These are phyloP conservation scores for Isabelozyma rhagii DNA, from an alignment of 805 yeast genomes.

Conservation along the genomic window DNA sequence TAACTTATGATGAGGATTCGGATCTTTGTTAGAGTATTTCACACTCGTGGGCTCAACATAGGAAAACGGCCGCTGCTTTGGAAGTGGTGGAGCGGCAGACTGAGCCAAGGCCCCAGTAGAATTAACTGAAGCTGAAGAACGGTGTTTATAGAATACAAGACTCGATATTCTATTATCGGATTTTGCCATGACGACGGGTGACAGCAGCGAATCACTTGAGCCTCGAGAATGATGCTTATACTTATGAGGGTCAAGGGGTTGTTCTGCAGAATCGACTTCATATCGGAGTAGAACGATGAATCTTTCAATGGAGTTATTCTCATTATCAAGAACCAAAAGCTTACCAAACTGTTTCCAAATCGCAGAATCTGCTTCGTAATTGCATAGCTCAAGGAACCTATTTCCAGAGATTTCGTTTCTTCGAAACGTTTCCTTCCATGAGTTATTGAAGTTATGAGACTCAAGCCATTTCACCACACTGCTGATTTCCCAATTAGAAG, in stretches of 20 bases:
- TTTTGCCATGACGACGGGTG: conserved; percentile 11
- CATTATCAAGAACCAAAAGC: conserved; percentile 37
- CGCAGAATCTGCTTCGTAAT: conserved; percentile 50
- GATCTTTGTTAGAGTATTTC: conserved; percentile 14
- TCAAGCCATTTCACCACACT: conserved; percentile 69
- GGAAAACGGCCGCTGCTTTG: conserved; percentile 36
- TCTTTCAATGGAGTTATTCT: conserved; percentile 54
- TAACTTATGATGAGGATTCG: conserved; percentile 35
- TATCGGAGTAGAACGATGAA: conserved; percentile 17
- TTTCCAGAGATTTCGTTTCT: conserved; percentile 58
- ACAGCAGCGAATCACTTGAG: conserved; percentile 10
- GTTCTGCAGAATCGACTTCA: not conserved
- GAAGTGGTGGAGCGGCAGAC: conserved; percentile 3
- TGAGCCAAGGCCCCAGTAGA: conserved; percentile 8
- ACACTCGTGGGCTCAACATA: conserved; percentile 29
- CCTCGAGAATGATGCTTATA: conserved; percentile 7
- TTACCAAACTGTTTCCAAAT: conserved; percentile 46
- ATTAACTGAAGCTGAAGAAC: conserved; percentile 15
- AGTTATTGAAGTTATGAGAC: conserved; percentile 60
- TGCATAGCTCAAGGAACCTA: conserved; percentile 62
- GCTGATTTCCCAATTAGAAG: conserved; percentile 60
- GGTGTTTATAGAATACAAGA: conserved; percentile 24
- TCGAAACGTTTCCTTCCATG: conserved; percentile 70
- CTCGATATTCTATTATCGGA: conserved; percentile 31
- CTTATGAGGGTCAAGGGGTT: not conserved